phyloP scores from a whole-genome alignment of 371 early-diverging fungal species.

The Fennellomyces sp. region DNA sequence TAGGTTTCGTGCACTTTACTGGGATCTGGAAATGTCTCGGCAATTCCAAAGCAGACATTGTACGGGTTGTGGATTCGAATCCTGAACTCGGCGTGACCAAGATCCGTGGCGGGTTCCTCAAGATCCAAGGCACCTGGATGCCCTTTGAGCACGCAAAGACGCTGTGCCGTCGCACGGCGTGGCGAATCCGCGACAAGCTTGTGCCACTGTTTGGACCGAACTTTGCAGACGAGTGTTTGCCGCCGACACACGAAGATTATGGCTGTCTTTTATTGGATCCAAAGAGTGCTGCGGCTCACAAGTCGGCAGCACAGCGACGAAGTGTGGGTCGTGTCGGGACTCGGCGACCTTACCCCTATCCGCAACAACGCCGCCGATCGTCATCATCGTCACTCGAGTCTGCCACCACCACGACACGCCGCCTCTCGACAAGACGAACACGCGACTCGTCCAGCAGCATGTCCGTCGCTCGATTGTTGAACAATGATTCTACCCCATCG shows the following conservation, averaged over 20 bases:
- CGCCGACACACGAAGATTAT: conserved; percentile 55
- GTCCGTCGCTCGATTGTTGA: conserved; percentile 8
- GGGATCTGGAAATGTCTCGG: conserved; percentile 77
- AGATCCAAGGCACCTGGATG: conserved; percentile 79
- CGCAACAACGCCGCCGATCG: conserved; percentile 4
- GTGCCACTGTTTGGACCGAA: conserved; percentile 64
- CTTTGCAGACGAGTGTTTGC: conserved; percentile 54
- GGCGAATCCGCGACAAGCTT: conserved; percentile 60
- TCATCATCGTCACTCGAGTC: neutral
- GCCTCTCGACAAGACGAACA: neutral
- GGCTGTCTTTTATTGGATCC: conserved; percentile 47
- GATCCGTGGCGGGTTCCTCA: conserved; percentile 71
- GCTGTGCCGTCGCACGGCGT: conserved; percentile 60
- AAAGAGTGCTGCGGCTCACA: conserved; percentile 16
- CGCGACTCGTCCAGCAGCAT: conserved; percentile 6
- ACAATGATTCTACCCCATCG: conserved; percentile 3
- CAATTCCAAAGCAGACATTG: conserved; percentile 70
- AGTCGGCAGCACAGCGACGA: conserved; percentile 4
- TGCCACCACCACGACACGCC: conserved; percentile 1
- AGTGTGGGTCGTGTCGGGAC: neutral
- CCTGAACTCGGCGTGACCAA: conserved; percentile 65
- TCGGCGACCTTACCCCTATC: conserved; percentile 6
- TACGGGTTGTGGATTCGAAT: conserved; percentile 68
- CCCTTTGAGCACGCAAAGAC: conserved; percentile 61
- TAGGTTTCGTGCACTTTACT: conserved; percentile 70